Conservation (phyloP, 2,329 filamentous ascomycete species). For the Fusarium anthophilum region DNA sequence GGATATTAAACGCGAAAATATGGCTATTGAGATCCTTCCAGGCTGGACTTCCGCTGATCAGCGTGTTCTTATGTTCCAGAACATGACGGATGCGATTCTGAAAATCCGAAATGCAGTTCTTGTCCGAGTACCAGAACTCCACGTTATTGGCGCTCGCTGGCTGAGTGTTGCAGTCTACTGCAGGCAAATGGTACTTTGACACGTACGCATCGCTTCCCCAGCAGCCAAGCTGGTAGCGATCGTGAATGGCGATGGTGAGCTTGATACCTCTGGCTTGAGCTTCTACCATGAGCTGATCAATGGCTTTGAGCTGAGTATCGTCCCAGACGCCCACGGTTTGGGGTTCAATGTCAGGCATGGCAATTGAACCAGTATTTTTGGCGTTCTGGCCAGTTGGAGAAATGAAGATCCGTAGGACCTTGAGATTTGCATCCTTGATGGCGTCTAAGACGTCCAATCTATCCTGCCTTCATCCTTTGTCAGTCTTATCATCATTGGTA, state of each 20-base stretch:
- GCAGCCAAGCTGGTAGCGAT: neutral
- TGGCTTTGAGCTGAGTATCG: neutral
- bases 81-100: neutral
- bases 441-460: neutral
- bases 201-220: neutral
- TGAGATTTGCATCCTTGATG: neutral
- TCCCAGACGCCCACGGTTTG: neutral
- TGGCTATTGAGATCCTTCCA: neutral
- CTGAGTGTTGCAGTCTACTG: neutral
- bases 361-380: neutral
- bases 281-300: neutral
- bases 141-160: neutral
- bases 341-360: neutral
- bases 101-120: neutral
- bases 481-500: neutral
- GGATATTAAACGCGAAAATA: neutral
- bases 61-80: neutral
- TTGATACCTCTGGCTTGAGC: neutral
- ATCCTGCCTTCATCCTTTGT: neutral
- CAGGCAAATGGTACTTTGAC: neutral
- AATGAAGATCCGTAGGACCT: neutral
- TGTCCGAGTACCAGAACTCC: neutral
- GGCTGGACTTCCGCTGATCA: neutral
- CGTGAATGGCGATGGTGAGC: neutral
- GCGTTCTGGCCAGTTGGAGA: neutral